Base-by-base conservation (phyloP, 768 basidiomycete species). In the Termitomyces bulborhizus region DNA sequence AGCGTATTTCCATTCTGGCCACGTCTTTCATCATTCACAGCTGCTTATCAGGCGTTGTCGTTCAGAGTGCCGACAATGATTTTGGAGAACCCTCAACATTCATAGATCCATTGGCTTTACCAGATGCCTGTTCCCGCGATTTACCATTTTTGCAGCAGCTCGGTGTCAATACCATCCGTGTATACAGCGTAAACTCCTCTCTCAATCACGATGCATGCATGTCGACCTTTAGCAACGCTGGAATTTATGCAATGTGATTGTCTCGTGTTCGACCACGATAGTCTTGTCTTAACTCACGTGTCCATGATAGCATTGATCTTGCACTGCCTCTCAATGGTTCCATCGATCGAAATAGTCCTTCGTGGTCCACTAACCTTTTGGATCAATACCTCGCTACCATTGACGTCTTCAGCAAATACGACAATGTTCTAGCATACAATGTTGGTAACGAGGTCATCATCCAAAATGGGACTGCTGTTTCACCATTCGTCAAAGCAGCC, bases 151-250 rank as follows among this genome's bases (percentile, higher is more conserved):
- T 97, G 43, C 75, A 85, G 65, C 71, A 87, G 54, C 82, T 96
- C 18, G 80, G 82, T 9, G 82, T 95, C 65, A 97, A 95, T 65
- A 74, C 86, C 40, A 76, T 97, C 47, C 86, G 93, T 53, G 86
- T 86, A 2, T 97, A 97, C 76, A 89, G 86, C 55, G 93, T 95
- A 58, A 80, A 94, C 65, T 81, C 90, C 0, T 77, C 85, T 34
- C 71, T 86, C 54, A 88, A 96, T 70, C 94, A 98, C 59, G 92
- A 94, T 67, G 71, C 71, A 1, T 98, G 94, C 71, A 96, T 98
- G 94, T 69, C 69, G 37, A 69, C 82, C 13, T 78, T 97, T 57
- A 86, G 84, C 62, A 68, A 70, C 21, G 91, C 91, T 37, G 87
- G 87, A 27, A 97, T 97, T 53, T 96, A 97, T 70, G 81, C 88